phyloP scores from a whole-genome alignment of 2,329 filamentous ascomycete genomes.

The Beauveria bassiana region DNA sequence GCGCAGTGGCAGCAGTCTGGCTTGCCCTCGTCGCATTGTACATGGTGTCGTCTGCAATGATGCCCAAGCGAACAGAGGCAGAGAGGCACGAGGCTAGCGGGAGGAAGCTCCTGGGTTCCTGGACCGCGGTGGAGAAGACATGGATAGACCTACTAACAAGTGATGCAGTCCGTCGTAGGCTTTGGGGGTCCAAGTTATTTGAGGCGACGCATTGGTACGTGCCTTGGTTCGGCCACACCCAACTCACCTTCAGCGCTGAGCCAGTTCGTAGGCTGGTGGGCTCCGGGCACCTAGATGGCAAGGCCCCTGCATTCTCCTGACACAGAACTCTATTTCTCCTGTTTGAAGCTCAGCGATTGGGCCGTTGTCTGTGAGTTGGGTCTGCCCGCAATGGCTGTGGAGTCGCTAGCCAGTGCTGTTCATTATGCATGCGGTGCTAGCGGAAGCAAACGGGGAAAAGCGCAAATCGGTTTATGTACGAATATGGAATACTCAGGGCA shows the following conservation, averaged over 20 bases:
- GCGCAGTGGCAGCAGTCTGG: slow-evolving; percentile 19
- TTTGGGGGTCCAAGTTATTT: slow-evolving; percentile 11
- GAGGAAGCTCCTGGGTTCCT: neutral
- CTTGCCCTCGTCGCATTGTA: slow-evolving; percentile 22
- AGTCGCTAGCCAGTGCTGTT: neutral
- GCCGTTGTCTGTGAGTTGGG: neutral
- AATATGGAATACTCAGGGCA: neutral
- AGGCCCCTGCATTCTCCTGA: slow-evolving; percentile 6
- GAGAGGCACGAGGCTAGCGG: neutral
- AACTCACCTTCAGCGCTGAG: neutral
- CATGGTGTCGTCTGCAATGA: slow-evolving; percentile 16
- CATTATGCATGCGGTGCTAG: neutral
- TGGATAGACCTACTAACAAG: slow-evolving; percentile 14
- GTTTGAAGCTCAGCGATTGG: neutral
- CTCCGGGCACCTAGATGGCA: neutral
- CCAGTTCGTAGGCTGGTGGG: neutral
- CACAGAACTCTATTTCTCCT: slow-evolving; percentile 3
- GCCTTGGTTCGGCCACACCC: neutral
- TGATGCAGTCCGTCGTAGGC: slow-evolving; percentile 15
- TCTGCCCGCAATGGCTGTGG: neutral
- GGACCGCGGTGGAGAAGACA: neutral
- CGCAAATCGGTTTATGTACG: neutral
- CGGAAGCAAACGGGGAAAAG: neutral
- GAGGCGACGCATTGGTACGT: neutral
- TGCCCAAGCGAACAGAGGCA: neutral